A percentile compares a stretch with the other conserved stretches of the same genome.
Conservation (phyloP, 148 eudicot genomes). For the Vaccinium corymbosum region DNA sequence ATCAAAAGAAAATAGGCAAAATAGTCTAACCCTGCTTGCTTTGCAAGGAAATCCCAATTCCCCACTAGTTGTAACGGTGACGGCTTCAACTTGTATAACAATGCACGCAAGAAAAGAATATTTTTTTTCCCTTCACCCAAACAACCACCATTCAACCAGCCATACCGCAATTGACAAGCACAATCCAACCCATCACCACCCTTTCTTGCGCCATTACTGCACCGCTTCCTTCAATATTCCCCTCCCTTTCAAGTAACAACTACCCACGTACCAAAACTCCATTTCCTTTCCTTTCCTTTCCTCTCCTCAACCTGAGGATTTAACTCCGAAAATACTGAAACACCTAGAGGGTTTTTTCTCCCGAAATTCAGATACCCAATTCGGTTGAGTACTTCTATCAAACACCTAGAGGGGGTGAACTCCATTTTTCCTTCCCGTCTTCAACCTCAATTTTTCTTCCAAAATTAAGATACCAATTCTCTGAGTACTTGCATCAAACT, state of each 20-base stretch:
- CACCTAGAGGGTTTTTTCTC: neutral
- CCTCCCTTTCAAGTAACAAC: neutral
- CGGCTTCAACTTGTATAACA: neutral
- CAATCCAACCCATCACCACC: neutral
- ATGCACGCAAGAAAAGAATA: conserved; percentile 2
- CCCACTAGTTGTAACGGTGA: neutral
- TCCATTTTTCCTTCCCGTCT: neutral
- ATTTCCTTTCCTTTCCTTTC: neutral
- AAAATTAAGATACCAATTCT: neutral
- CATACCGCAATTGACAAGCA: neutral
- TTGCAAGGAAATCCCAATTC: neutral
- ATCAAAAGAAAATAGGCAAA: neutral
- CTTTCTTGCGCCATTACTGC: neutral
- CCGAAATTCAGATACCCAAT: neutral
- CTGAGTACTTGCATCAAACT: neutral
- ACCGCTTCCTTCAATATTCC: neutral
- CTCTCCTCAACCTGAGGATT: neutral
- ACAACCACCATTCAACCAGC: neutral
- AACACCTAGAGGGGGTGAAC: neutral
- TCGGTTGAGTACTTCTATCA: neutral
- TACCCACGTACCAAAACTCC: neutral
- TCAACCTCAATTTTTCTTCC: neutral
- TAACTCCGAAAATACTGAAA: neutral
- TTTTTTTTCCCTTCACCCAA: neutral
- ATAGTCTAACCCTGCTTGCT: neutral